Evolutionary conservation across 495 filamentous ascomycete species (phyloP), one percentile per base, ranked within the genome.

Genomic region (Sordaria brevicollis): DNA sequence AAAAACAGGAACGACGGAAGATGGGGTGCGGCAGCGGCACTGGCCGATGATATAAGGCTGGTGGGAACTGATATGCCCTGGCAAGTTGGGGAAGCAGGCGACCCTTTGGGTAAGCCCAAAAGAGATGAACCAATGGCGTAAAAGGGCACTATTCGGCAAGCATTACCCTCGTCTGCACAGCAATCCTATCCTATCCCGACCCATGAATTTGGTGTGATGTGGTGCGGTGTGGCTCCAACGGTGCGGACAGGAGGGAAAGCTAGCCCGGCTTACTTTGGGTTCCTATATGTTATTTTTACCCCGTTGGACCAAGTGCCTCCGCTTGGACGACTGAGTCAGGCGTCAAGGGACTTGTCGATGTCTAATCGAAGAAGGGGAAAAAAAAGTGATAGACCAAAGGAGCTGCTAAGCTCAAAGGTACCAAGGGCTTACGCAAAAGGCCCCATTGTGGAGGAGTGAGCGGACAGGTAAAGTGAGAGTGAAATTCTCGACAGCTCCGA

Each of bases 11-110:
- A 65, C 67, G 68, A 37, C 57, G n/a, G 33, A n/a, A 37, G 68
- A 43, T 65, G 67, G 37, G 37, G 54, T 68, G 17, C 69, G 62
- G 49, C 49, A 62, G 72, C 72, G 74, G 74, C 68, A 72, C 72
- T 66, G 57, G 69, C 72, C 70, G 70, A 68, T 71, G 69, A 77
- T 78, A 78, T 78, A 78, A 71, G 71, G 72, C 72, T 70, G 74
- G 41, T 31, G 49, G 25, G 25, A 57, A 57, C 25, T 29, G 37
- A 37, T 7, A 62, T 62, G 43, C 35, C 68, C 36, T 57, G 57
- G 17, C 33, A 66, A 49, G 29, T 62, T 35, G 49, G 68, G 62
- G 65, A 37, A 31, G 33, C 41, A 21, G 66, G 36, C 39, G 49
- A 49, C 36, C 68, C 39, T 54, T 43, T 57, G 49, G 41, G 15